Conservation (phyloP, 495 filamentous ascomycete species). For the Penicillium roqueforti region DNA sequence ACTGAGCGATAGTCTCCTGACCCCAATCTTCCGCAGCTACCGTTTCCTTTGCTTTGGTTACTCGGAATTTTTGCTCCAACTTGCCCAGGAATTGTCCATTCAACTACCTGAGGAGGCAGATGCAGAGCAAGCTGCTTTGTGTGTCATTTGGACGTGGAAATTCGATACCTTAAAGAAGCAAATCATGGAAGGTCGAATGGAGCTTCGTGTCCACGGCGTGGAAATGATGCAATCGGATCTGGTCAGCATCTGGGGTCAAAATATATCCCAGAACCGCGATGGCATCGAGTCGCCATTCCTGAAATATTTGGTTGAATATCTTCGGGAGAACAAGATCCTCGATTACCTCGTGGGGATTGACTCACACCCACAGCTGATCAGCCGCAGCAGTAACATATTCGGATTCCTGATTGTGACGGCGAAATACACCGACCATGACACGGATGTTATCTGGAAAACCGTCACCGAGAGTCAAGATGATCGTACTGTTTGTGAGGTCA, state of each 20-base stretch:
- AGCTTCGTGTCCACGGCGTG: slow-evolving; percentile 72
- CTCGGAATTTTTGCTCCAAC: slow-evolving; percentile 21
- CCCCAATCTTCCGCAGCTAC: slow-evolving; percentile 26
- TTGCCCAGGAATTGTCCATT: slow-evolving; percentile 36
- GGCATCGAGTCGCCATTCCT: slow-evolving; percentile 49
- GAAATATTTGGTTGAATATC: slow-evolving; percentile 60
- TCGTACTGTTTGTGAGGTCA: slow-evolving; percentile 71
- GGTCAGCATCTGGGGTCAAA: slow-evolving; percentile 54
- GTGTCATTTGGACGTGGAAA: slow-evolving; percentile 64
- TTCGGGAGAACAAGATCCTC: slow-evolving; percentile 62
- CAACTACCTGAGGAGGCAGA: slow-evolving; percentile 36
- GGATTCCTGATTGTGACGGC: slow-evolving; percentile 82
- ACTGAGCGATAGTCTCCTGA: slow-evolving; percentile 30
- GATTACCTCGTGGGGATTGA: slow-evolving; percentile 87
- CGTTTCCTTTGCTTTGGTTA: slow-evolving; percentile 21
- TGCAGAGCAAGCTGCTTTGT: slow-evolving; percentile 24
- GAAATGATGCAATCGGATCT: slow-evolving; percentile 69
- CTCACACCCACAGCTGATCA: slow-evolving; percentile 87
- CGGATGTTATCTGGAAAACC: slow-evolving; percentile 81
- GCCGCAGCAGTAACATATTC: slow-evolving; percentile 74
- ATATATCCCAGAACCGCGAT: slow-evolving; percentile 39
- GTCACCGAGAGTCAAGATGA: slow-evolving; percentile 80
- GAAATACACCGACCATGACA: slow-evolving; percentile 65
- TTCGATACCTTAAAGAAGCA: slow-evolving; percentile 64
- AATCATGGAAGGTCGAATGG: slow-evolving; percentile 82